Conservation (phyloP, 139 green algal genomes). For the Mesotaenium endlicherianum region DNA sequence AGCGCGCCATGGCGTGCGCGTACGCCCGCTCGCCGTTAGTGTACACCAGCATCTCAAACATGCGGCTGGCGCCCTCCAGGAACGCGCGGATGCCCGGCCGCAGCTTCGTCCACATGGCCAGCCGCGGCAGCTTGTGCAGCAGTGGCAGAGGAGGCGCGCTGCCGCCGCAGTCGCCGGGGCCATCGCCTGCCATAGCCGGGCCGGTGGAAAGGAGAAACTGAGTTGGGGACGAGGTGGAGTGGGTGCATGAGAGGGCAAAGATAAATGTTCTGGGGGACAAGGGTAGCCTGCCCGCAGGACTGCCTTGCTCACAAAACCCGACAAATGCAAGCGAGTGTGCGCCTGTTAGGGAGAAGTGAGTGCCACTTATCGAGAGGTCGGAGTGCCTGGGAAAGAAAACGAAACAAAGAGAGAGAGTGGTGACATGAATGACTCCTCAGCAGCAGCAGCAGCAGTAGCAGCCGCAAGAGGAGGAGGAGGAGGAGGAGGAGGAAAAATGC, state of each 20-base stretch:
- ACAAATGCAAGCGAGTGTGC: no score
- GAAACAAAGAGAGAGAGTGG: not conserved
- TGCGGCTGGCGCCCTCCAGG: constrained; percentile 30
- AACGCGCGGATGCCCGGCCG: constrained; percentile 69
- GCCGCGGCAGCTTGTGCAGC: constrained; percentile 62
- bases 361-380: no score
- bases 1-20: constrained; percentile 74
- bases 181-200: no score
- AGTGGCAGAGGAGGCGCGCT: no score
- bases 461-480: not conserved
- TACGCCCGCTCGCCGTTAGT: constrained; percentile 91
- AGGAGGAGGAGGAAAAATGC: constrained; percentile 4
- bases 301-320: no score
- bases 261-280: no score
- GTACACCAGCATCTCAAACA: constrained; percentile 92
- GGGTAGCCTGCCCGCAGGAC: no score
- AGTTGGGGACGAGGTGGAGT: no score
- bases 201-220: no score
- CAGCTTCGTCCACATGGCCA: constrained; percentile 92
- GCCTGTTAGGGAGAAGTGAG: no score
- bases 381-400: not conserved
- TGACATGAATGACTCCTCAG: not conserved
- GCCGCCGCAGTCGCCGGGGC: no score
- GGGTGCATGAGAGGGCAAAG: no score
- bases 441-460: constrained; percentile 7